These are phyloP conservation scores for Hanseniaspora lachancei DNA, from an alignment of 805 yeast species.

Conservation along the genomic window DNA sequence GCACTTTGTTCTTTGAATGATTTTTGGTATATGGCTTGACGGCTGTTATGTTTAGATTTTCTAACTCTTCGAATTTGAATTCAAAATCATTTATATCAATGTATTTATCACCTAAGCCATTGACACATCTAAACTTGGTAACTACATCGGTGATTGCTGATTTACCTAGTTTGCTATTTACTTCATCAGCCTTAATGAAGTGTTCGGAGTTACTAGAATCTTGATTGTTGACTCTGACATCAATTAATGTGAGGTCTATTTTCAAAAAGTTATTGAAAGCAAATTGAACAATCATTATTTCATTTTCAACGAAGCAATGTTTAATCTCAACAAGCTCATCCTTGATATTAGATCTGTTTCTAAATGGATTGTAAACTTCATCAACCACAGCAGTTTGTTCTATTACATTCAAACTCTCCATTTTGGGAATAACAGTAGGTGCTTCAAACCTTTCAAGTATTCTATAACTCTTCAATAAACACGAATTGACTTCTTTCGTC, in stretches of 20 bases:
- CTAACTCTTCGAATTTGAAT: conserved; percentile 20
- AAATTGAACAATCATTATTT: background rate
- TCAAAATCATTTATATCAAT: conserved; percentile 24
- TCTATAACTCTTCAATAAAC: background rate
- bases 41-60: conserved; percentile 17
- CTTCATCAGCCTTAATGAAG: background rate
- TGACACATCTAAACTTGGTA: conserved; percentile 24
- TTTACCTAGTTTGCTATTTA: background rate
- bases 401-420: background rate
- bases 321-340: background rate
- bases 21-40: conserved; percentile 4
- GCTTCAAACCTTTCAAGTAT: background rate
- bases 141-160: background rate
- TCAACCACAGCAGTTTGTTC: background rate
- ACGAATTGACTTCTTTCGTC: background rate
- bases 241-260: conserved; percentile 19
- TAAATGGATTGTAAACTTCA: conserved; percentile 10
- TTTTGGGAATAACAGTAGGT: background rate
- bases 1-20: background rate
- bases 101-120: conserved; percentile 14
- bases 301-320: conserved; percentile 1
- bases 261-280: conserved; percentile 18
- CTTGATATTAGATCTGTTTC: background rate
- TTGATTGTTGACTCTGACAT: conserved; percentile 15
- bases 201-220: background rate